Conservation (phyloP, 75 land plant species). For the Isoetes taiwanensis region DNA sequence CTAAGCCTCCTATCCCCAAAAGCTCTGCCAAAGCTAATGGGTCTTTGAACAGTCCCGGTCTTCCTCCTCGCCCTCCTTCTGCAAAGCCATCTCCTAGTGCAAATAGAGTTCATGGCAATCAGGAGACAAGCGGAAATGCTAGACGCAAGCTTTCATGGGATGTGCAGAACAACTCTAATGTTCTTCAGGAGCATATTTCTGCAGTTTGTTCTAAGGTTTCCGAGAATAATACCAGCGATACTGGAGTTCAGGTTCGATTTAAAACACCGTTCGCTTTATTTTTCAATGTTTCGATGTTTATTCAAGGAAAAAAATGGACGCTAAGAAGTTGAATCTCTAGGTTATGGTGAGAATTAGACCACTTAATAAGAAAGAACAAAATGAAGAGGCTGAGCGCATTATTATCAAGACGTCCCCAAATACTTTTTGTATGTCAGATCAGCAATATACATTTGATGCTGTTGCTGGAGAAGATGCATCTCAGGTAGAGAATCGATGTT, state of each 20-base stretch:
- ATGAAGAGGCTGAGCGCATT: constrained; percentile 11
- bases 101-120: constrained; percentile 2
- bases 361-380: constrained; percentile 22
- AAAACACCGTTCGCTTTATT: neutral
- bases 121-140: constrained; percentile 13
- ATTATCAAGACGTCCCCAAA: constrained; percentile 35
- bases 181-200: neutral
- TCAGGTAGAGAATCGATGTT: constrained; percentile 34
- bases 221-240: constrained; percentile 6
- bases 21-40: constrained; percentile 1
- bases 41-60: constrained; percentile 7
- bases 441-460: constrained; percentile 46
- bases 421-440: constrained; percentile 37
- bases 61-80: constrained; percentile 17
- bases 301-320: neutral
- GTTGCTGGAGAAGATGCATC: constrained; percentile 48
- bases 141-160: constrained; percentile 26
- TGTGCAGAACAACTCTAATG: neutral
- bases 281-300: neutral
- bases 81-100: constrained; percentile 17
- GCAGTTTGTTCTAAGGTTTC: neutral
- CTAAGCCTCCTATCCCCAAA: neutral
- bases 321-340: constrained; percentile 15
- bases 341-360: constrained; percentile 66
- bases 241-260: neutral